Base-by-base conservation (phyloP, 2,329 filamentous ascomycete species). In the Nemania sp. region DNA sequence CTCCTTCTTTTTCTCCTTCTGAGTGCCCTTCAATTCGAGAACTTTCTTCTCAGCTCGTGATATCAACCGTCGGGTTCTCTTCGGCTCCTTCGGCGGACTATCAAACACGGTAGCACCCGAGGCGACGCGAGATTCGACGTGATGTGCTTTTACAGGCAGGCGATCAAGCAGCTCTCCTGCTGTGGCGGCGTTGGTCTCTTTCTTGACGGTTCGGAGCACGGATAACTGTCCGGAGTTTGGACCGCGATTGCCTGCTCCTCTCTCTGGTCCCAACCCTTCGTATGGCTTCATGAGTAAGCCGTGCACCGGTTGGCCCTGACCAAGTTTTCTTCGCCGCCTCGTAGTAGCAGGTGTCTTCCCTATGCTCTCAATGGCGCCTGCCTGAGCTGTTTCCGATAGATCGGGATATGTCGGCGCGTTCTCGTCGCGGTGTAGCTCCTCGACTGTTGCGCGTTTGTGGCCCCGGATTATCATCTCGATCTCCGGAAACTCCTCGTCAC, bases 401-500 rank as follows among this genome's bases (percentile, higher is more conserved):
- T 33, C 34, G 22, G 50, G 9, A 30, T 33, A 31, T 19, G 36
- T 46, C 31, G 37, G 20, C 8, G 33, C 26, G 22, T 52, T 42
- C 28, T 52, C 48, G 24, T 54, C 49, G 9, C 30, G 43, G 20
- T 49, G 23, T n/a, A 15, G 39, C 8, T 45, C 49, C 17, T 48
- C 47, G 20, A 17, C 20, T 43, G 41, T 43, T 46, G 51, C 61
- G 19, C 59, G 53, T 53, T 60, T 64, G 19, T 64, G 57, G 19
- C 49, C 58, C 42, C 54, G 57, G 53, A 68, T 40, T 7, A 76
- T 54, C 2, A 68, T 65, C 33, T 71, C 67, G 20, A 75, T 52
- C 28, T 74, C 72, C 1, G 75, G 74, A 22, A 77, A 70, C 28
- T 77, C 76, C 36, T 78, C 75, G 17, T 76, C 73, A 47, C 56